These are phyloP conservation scores for Mayamaea pseudoterrestris DNA, from an alignment of 108 stramenopile genomes.

Conservation along the genomic window DNA sequence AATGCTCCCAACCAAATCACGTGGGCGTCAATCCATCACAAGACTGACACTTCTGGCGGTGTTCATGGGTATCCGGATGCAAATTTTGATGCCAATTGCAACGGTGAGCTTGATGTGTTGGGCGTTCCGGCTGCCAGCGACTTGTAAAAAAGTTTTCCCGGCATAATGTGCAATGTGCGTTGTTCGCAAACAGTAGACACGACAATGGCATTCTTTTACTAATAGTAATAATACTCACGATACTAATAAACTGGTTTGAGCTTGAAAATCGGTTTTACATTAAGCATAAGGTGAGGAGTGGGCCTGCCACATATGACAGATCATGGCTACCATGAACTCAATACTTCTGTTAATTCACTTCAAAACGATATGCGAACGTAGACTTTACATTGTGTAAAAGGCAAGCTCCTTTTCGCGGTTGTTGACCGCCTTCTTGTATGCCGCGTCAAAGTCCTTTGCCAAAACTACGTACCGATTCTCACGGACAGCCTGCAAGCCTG, in stretches of 20 bases:
- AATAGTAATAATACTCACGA: too few relatives aligned
- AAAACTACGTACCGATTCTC: constrained; percentile 98
- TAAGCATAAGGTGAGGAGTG: too few relatives aligned
- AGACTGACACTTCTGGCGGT: constrained; percentile 24
- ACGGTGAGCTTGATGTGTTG: constrained; percentile 24
- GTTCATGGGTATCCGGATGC: constrained; percentile 38
- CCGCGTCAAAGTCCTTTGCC: constrained; percentile 95
- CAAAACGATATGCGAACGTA: too few relatives aligned
- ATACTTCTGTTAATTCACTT: too few relatives aligned
- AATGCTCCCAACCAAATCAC: constrained; percentile 15
- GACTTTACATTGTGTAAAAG: constrained; percentile 91
- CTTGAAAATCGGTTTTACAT: too few relatives aligned
- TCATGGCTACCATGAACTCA: too few relatives aligned
- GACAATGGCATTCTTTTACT: too few relatives aligned
- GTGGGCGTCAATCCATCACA: constrained; percentile 47
- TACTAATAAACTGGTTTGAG: too few relatives aligned
- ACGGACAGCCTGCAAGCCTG: constrained; percentile 96
- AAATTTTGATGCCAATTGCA: constrained; percentile 24
- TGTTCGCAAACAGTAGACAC: too few relatives aligned
- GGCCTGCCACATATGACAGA: too few relatives aligned
- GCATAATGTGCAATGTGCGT: too few relatives aligned
- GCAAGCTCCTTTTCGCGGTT: constrained; percentile 93
- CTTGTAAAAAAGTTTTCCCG: too few relatives aligned
- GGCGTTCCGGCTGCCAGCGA: constrained; percentile 23
- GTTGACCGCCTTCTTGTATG: constrained; percentile 98